These are phyloP conservation scores for Populus hybrid DNA, from an alignment of 441 rosid species.

Conservation along the genomic window DNA sequence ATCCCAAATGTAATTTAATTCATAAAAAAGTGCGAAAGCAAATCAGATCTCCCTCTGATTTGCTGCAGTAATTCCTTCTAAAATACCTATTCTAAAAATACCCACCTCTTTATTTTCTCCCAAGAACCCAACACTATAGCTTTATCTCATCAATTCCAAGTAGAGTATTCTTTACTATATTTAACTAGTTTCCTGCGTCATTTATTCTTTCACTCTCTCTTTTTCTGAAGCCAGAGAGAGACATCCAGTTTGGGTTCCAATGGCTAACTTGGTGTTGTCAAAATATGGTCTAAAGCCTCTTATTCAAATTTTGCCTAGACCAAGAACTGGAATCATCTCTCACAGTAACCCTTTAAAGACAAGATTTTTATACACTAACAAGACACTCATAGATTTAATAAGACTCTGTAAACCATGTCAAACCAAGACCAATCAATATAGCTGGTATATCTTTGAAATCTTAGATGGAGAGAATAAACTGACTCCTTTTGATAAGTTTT, in stretches of 20 bases:
- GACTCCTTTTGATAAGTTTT: slow-evolving; percentile 17
- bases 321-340: slow-evolving; percentile 28
- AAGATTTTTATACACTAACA: slow-evolving; percentile 23
- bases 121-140: too few species aligned
- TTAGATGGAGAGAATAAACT: neutral
- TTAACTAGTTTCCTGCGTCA: too few species aligned
- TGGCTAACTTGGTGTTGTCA: slow-evolving; percentile 58
- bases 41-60: too few species aligned
- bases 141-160: too few species aligned
- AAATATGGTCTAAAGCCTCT: slow-evolving; percentile 68
- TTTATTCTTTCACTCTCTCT: neutral
- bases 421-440: neutral
- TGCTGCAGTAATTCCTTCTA: too few species aligned
- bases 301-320: slow-evolving; percentile 36
- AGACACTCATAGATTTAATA: slow-evolving; percentile 24
- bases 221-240: neutral
- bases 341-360: slow-evolving; percentile 12
- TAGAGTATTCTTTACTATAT: too few species aligned
- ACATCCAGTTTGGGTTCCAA: slow-evolving; percentile 26
- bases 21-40: too few species aligned
- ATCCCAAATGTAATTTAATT: too few species aligned
- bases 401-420: neutral
- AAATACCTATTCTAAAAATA: too few species aligned
- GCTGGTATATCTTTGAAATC: neutral
- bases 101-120: too few species aligned